Evolutionary conservation across 257 asterid genomes (phyloP), one percentile per base, ranked within the genome.

Genomic region (Penstemon barbatus): DNA sequence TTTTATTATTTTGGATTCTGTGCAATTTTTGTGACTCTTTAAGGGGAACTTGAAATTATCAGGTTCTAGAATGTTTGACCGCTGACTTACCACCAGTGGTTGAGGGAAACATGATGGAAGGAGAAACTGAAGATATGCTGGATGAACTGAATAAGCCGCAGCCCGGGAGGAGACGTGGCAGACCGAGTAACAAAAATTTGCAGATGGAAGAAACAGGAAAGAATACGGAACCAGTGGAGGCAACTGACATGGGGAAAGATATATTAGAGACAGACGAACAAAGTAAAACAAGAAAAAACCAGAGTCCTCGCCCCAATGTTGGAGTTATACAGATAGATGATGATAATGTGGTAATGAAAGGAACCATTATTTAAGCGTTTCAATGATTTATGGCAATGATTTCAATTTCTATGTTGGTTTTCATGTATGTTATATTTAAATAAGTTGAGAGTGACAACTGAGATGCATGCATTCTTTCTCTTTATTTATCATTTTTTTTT

Each of bases 1-100:
- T n/a, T n/a, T n/a, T n/a, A 57, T 46, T 12, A 46, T 7, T 46
- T 46, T 46, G 52, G 12, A 46, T 46, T 7, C 52, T 7, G 9
- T 12, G 9, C 4, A 46, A 37, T 39, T 50, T 69, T 25, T 25
- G 33, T 25, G 33, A 25, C 33, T 51, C 51, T 57, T 18, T 44
- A 36, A 69, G 41, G 11, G 50, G n/a, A 18, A 4, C 59, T 72
- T 41, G 12, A 39, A 49, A 59, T 64, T 45, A 63, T 57, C 80
- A 76, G 87, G 84, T 82, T 71, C 84, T 86, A 25, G 50, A 64
- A 39, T 80, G 86, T 86, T 71, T 82, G 76, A 85, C 83, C 8
- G 80, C 80, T 70, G 81, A 82, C 69, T 74, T 85, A 57, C 85
- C 87, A 1, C 87, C 83, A 60, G 75, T 81, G 48, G 84, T 85